Base-by-base conservation (phyloP, 176 grass and related monocot genomes). In the Ensete ventricosum region DNA sequence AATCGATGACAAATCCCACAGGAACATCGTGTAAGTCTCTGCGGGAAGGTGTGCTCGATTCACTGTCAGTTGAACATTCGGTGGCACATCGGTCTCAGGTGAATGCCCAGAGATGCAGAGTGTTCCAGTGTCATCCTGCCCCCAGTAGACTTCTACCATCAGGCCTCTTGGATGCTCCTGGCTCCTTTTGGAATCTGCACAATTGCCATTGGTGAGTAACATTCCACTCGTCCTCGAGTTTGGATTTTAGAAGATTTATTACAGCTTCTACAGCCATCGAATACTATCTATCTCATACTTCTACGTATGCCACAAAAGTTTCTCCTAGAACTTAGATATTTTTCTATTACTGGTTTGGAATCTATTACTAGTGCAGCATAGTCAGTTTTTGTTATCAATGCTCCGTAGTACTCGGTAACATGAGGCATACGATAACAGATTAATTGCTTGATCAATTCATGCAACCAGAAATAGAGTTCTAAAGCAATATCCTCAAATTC, bases 131-230 rank as follows among this genome's bases (percentile, higher is more conserved):
- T 99, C 88, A 53, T 99, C 90, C 72, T 92, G 84, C n/a, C 94
- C 90, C 95, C 95, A 99, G 80, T 81, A 91, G 19, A 99, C 90
- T 54, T 99, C 95, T 60, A 94, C 95, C 95, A 99, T 93, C 53
- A 87, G 48, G 9, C 95, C 95, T 76, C 95, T 91, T 50, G 90
- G 90, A 75, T 99, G 70, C 60, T 94, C 52, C 76, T 84, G 76
- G 81, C 90, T 14, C 90, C 88, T 81, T 93, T 94, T 1, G 88
- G 90, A 77, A 99, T 87, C 95, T 99, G 90, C 59, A 86, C 77
- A 71, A 14, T 58, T 3, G 29, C 22, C n/a, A 58, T 21, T 17
- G 77, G 62, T 63, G 54, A 67, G 25, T 11, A 67, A 20, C 8
- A 9, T 62, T 20, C 64, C 24, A 62, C n/a, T 4, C n/a, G 1